phyloP scores from a whole-genome alignment of 768 basidiomycete genomes.

The Coprinellus micaceus region DNA sequence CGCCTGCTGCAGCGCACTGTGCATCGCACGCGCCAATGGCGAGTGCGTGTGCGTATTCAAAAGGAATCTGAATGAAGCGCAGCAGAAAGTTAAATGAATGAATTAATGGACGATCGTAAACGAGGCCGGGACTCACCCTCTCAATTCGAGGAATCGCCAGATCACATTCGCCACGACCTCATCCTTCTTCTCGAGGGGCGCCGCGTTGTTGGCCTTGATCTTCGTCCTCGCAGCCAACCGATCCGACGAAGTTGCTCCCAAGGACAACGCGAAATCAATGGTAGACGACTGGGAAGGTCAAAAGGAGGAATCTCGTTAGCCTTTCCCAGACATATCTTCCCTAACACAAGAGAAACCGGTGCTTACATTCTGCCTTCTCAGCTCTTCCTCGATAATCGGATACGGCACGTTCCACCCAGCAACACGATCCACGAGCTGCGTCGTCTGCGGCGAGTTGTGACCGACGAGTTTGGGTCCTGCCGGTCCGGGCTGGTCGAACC shows the following conservation, averaged over 20 bases:
- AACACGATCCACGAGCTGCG: constrained; percentile 84
- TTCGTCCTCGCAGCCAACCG: constrained; percentile 81
- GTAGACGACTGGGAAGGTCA: constrained; percentile 73
- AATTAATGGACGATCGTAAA: no score
- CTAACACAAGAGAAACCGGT: constrained; percentile 13
- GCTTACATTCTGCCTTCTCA: constrained; percentile 93
- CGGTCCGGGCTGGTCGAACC: constrained; percentile 56
- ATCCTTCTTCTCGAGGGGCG: constrained; percentile 90
- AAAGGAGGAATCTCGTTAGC: background rate
- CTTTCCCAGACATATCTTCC: background rate
- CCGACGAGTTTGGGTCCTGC: constrained; percentile 49
- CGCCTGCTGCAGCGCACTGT: constrained; percentile 70
- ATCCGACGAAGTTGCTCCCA: constrained; percentile 85
- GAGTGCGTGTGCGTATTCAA: constrained; percentile 86
- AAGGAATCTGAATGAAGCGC: constrained; percentile 62
- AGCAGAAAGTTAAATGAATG: constrained; percentile 6
- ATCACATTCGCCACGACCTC: constrained; percentile 98
- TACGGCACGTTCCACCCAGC: constrained; percentile 87
- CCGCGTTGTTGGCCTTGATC: constrained; percentile 45
- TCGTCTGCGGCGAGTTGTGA: constrained; percentile 77
- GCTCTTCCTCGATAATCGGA: constrained; percentile 84
- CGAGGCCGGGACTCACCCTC: constrained; percentile 82
- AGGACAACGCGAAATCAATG: constrained; percentile 91
- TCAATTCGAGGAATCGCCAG: constrained; percentile 94
- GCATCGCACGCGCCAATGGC: constrained; percentile 87